These are phyloP conservation scores for Pythium aquatile DNA, from an alignment of 352 stramenopile genomes.

Conservation along the genomic window DNA sequence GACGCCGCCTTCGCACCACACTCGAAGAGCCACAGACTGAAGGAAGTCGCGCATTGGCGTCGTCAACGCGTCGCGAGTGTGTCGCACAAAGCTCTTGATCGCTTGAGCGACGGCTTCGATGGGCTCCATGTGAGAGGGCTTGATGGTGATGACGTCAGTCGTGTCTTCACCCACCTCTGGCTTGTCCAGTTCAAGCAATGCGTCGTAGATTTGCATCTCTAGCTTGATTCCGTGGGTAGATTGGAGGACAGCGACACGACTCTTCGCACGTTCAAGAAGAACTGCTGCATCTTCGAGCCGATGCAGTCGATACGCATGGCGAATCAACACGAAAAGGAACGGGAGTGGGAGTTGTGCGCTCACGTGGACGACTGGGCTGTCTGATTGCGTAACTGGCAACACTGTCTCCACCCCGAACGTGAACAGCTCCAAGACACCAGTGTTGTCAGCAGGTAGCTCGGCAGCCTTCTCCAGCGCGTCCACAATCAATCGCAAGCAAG, in stretches of 20 bases:
- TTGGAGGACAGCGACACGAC: background rate
- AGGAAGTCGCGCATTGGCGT: conserved; percentile 5
- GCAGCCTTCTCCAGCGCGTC: conserved; percentile 38
- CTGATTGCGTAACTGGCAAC: conserved; percentile 24
- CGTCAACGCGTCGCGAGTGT: background rate
- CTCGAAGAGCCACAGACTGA: background rate
- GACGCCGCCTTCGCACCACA: conserved; percentile 35
- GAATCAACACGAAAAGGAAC: conserved; percentile 7
- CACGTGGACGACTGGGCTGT: background rate
- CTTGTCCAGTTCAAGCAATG: background rate
- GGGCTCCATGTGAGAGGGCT: background rate
- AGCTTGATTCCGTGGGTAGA: background rate
- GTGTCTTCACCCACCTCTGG: background rate
- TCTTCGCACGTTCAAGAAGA: background rate
- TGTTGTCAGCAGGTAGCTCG: background rate
- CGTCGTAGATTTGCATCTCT: conserved; percentile 3
- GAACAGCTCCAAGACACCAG: conserved; percentile 31
- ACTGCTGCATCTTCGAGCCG: background rate
- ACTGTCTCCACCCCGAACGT: conserved; percentile 38
- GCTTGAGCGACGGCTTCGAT: background rate
- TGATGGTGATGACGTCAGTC: background rate
- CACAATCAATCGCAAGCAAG: conserved; percentile 41
- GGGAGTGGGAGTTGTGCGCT: conserved; percentile 1
- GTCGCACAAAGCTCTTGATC: background rate
- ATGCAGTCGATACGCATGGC: background rate